Conservation (phyloP, 495 filamentous ascomycete species). For the Entonaema liquescens region DNA sequence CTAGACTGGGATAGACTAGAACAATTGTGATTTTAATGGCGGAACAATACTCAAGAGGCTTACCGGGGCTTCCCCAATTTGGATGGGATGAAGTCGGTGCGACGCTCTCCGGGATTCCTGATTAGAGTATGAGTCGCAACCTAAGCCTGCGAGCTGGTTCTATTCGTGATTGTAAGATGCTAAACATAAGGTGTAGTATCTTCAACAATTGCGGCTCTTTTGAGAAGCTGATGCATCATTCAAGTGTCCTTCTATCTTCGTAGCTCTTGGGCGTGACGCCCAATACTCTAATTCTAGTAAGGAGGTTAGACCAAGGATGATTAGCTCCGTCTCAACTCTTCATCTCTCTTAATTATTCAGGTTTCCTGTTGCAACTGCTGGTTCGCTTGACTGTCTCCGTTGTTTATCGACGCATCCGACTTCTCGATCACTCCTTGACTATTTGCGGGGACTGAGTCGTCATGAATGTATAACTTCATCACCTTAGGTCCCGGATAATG, state of each 20-base stretch:
- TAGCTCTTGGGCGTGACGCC: background rate
- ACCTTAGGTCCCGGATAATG: conserved; percentile 70
- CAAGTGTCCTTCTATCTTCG: background rate
- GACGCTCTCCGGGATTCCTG: conserved; percentile 34
- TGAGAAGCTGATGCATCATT: conserved; percentile 8
- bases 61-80: conserved; percentile 19
- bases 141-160: conserved; percentile 13
- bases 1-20: conserved; percentile 7
- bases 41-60: conserved; percentile 13
- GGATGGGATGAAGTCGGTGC: conserved; percentile 38
- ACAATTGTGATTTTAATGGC: background rate
- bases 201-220: background rate
- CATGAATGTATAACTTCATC: conserved; percentile 56
- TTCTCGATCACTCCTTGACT: conserved; percentile 19
- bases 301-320: background rate
- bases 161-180: conserved; percentile 3
- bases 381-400: background rate
- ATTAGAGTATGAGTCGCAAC: conserved; percentile 14
- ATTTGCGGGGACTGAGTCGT: conserved; percentile 37
- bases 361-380: background rate
- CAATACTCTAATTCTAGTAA: too few species aligned
- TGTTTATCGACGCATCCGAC: background rate
- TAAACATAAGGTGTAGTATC: background rate
- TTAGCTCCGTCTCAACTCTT: background rate
- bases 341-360: background rate